These are phyloP conservation scores for Vinca minor DNA, from an alignment of 257 asterid genomes.

Conservation along the genomic window DNA sequence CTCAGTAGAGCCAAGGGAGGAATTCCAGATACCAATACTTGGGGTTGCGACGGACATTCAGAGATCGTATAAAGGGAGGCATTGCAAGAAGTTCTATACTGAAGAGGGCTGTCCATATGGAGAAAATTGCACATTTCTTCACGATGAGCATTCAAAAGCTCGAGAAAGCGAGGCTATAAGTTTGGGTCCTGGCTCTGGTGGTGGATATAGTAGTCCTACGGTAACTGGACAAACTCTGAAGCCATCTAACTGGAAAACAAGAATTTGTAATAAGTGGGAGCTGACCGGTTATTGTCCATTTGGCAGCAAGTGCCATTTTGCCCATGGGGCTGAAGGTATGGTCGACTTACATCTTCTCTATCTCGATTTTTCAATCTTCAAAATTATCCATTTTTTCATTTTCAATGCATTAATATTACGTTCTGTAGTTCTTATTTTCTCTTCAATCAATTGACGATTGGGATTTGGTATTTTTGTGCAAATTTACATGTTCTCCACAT, in stretches of 20 bases:
- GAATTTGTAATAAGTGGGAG: slow-evolving; percentile 86
- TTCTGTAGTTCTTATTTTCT: neutral
- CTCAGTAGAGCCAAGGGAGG: slow-evolving; percentile 50
- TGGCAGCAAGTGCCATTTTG: slow-evolving; percentile 81
- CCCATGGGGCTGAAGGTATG: slow-evolving; percentile 70
- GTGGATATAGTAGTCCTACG: slow-evolving; percentile 35
- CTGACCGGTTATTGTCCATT: slow-evolving; percentile 72
- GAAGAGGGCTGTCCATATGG: slow-evolving; percentile 89
- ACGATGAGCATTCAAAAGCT: slow-evolving; percentile 64
- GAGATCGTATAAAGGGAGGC: slow-evolving; percentile 67
- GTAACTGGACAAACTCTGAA: slow-evolving; percentile 35
- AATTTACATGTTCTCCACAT: neutral
- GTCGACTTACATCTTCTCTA: neutral
- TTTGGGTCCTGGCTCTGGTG: slow-evolving; percentile 51
- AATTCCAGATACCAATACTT: slow-evolving; percentile 61
- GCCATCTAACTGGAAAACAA: slow-evolving; percentile 80
- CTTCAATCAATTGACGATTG: neutral
- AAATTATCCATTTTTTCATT: neutral
- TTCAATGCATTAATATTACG: neutral
- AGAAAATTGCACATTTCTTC: slow-evolving; percentile 72
- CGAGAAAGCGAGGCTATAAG: slow-evolving; percentile 74
- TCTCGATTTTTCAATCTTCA: neutral
- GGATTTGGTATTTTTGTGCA: neutral
- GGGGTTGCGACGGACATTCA: slow-evolving; percentile 56
- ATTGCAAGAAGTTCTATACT: slow-evolving; percentile 66